Base-by-base conservation (phyloP, 179 eudicot genomes). In the Sideroxylon spinosum region DNA sequence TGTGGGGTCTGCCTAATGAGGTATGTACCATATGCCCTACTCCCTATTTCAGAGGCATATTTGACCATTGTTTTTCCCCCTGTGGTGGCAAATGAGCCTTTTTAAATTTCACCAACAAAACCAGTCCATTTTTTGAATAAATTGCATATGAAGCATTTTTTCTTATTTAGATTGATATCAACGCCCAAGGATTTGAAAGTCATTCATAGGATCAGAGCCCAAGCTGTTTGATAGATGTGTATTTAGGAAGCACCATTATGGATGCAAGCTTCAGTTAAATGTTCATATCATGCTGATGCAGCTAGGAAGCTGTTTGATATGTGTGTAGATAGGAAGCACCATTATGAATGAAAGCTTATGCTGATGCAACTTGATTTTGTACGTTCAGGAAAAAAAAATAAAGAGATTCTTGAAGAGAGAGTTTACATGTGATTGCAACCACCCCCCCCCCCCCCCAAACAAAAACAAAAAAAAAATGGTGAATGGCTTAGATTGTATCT, bases 1-100 rank as follows among this genome's bases (percentile, higher is more conserved):
- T 89, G 50, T 91, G 92, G 90, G 95, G 92, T 80, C 64, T 28
- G 63, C 95, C 97, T 7, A 82, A 81, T 65, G 93, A 93, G 93
- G 97, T 93, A 12, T 68, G 67, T 78, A 11, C 49, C 73, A 63
- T 74, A 48, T 65, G 22, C 64, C 64, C 65, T 46, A n/a, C 14
- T 22, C 55, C 37, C 59, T 29, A 52, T 49, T 11, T 22, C 22
- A 12, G 25, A 49, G 20, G 17, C 63, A 61, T 28, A 46, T 71
- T 60, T 61, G 62, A 62, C 64, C 37, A 32, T 17, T 44, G 9
- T 4, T 29, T 50, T 13, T 25, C 50, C n/a, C n/a, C 17, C 23
- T 9, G 12, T 62, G 57, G 44, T 74, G 66, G 28, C 22, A 4
- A 19, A 59, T 28, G 29, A 44, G 37, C 46, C 19, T 22, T 48